Percentiles rank a stretch among this genome's conserved stretches.
Evolutionary conservation across 495 filamentous ascomycete species (phyloP).

Genomic region (Xylaria grammica): DNA sequence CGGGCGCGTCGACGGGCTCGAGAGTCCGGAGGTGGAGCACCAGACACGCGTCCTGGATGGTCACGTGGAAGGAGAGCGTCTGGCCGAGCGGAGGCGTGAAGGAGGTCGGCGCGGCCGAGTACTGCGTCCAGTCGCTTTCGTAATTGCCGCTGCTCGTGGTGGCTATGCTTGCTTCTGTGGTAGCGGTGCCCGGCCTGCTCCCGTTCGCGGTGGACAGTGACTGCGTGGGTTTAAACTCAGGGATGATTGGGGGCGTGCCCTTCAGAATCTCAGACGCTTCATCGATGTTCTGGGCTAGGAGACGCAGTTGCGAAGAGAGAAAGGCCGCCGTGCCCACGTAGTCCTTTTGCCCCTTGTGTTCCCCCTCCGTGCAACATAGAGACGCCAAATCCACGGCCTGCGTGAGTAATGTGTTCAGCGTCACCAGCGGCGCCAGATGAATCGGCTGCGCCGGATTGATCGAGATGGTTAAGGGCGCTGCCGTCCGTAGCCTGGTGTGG

Average conservation of each 20-base stretch:
- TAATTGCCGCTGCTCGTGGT: constrained; percentile 14
- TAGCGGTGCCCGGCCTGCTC: constrained; percentile 11
- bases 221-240: constrained; percentile 7
- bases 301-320: constrained; percentile 77
- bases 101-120: constrained; percentile 25
- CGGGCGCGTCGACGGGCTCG: constrained; percentile 61
- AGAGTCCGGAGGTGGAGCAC: constrained; percentile 81
- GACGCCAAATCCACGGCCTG: constrained; percentile 78
- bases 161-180: constrained; percentile 11
- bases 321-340: constrained; percentile 68
- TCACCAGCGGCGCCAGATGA: constrained; percentile 69
- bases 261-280: constrained; percentile 69
- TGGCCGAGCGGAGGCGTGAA: constrained; percentile 50
- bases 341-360: constrained; percentile 33
- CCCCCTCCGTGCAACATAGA: constrained; percentile 68
- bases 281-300: constrained; percentile 75
- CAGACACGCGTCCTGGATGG: constrained; percentile 76
- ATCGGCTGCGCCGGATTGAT: constrained; percentile 62
- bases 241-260: constrained; percentile 51
- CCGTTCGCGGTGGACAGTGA: constrained; percentile 34
- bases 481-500: constrained; percentile 55
- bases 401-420: constrained; percentile 74
- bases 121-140: constrained; percentile 24
- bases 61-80: constrained; percentile 74
- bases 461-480: constrained; percentile 53